Evolutionary conservation across 208 protist species (phyloP).

Genomic region (Polymyxa betae): DNA sequence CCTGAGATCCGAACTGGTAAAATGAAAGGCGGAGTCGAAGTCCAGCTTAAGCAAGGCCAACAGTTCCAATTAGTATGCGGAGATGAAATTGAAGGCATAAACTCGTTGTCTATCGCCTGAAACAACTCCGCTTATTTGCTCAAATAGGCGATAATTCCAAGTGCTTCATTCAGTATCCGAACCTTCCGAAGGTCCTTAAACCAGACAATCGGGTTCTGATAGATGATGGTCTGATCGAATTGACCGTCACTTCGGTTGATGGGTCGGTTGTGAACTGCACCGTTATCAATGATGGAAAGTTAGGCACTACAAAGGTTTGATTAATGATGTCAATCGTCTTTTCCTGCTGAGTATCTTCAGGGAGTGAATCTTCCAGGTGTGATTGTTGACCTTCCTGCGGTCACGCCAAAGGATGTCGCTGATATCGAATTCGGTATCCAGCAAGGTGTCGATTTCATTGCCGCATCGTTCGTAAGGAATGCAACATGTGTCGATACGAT

Average conservation of each 20-base stretch:
- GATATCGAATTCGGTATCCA: conserved; percentile 90
- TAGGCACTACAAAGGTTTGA: conserved; percentile 64
- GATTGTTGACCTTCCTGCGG: conserved; percentile 64
- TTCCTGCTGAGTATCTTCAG: neutral
- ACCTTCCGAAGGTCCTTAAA: conserved; percentile 66
- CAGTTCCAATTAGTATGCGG: conserved; percentile 3
- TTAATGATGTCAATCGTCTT: conserved; percentile 32
- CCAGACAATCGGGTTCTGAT: conserved; percentile 87
- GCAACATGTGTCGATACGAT: conserved; percentile 89
- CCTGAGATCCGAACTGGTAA: conserved; percentile 71
- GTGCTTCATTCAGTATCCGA: conserved; percentile 56
- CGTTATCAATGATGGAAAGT: conserved; percentile 64
- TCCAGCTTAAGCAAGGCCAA: neutral
- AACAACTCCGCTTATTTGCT: neutral
- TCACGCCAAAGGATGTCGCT: conserved; percentile 81
- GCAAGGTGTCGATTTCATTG: conserved; percentile 95
- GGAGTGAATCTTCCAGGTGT: conserved; percentile 60
- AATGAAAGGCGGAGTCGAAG: conserved; percentile 72
- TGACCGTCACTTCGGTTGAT: conserved; percentile 74
- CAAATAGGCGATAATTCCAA: neutral
- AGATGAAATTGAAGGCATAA: conserved; percentile 7
- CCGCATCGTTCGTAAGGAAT: conserved; percentile 94
- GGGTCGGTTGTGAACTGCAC: conserved; percentile 45
- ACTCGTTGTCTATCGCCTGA: neutral
- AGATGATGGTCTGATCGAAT: conserved; percentile 92